phyloP scores from a whole-genome alignment of 176 grass and related monocot species.

The Musa schizocarpa region DNA sequence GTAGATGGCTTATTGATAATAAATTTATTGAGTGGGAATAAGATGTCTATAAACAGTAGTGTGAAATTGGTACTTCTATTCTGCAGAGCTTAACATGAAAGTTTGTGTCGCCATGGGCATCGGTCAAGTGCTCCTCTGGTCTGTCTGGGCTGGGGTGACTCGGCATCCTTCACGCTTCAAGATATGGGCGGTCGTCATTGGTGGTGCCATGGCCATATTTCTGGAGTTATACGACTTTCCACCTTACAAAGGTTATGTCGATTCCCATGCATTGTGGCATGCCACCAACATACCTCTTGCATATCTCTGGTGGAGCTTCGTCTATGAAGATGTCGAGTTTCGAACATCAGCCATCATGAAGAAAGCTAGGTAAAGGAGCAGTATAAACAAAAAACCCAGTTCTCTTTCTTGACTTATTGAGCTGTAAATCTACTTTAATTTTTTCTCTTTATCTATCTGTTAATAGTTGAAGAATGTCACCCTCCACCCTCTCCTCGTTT shows the following conservation, averaged over 20 bases:
- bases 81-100: constrained; percentile 66
- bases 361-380: constrained; percentile 48
- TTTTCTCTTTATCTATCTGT: neutral
- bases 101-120: constrained; percentile 47
- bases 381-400: neutral
- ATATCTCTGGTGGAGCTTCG: constrained; percentile 83
- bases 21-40: neutral
- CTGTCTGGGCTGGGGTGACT: constrained; percentile 54
- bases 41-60: neutral
- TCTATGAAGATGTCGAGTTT: constrained; percentile 73
- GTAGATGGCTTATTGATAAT: neutral
- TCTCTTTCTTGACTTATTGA: constrained; percentile 9
- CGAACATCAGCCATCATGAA: constrained; percentile 48
- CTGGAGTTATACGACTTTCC: constrained; percentile 63
- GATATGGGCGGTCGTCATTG: constrained; percentile 42
- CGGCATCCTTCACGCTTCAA: constrained; percentile 59
- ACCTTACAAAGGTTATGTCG: constrained; percentile 60
- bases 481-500: neutral
- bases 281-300: constrained; percentile 42
- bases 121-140: constrained; percentile 56
- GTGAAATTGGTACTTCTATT: neutral
- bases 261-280: constrained; percentile 58
- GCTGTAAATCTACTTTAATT: neutral
- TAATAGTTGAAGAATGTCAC: neutral
- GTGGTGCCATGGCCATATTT: constrained; percentile 30